phyloP scores from a whole-genome alignment of 768 basidiomycete genomes.

The Russula lepida region DNA sequence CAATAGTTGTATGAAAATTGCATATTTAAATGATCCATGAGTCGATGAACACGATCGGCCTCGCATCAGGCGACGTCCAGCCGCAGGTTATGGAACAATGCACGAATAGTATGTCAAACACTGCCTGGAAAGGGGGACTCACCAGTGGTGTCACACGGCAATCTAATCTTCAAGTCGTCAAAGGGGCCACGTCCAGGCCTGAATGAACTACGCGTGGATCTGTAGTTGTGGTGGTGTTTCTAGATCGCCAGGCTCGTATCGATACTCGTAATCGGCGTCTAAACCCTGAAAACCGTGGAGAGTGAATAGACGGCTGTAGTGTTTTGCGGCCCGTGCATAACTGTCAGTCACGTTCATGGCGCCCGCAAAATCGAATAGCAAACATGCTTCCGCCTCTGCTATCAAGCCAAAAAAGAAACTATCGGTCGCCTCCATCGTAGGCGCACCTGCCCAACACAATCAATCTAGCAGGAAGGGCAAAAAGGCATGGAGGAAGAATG shows the following conservation, averaged over 20 bases:
- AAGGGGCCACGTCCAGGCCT: neutral
- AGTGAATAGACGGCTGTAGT: neutral
- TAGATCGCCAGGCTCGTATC: neutral
- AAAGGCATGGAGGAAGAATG: conserved; percentile 88
- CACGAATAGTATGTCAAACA: neutral
- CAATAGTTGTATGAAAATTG: neutral
- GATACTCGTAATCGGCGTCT: neutral
- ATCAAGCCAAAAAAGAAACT: conserved; percentile 2
- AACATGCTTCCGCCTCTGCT: neutral
- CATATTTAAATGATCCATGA: neutral
- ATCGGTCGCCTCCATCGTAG: conserved; percentile 25
- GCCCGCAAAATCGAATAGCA: neutral
- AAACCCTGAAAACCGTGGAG: neutral
- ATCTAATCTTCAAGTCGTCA: neutral
- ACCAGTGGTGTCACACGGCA: neutral
- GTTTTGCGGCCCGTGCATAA: conserved; percentile 1
- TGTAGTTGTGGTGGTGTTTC: neutral
- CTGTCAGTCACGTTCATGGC: neutral
- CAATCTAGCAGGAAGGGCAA: conserved; percentile 88
- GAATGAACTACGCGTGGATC: neutral
- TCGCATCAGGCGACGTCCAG: neutral
- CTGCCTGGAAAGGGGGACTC: neutral
- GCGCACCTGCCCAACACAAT: conserved; percentile 51
- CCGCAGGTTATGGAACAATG: neutral
- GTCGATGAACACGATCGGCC: neutral